Base-by-base conservation (phyloP, 1,284 basidiomycete genomes). In the Rhodofomes roseus region DNA sequence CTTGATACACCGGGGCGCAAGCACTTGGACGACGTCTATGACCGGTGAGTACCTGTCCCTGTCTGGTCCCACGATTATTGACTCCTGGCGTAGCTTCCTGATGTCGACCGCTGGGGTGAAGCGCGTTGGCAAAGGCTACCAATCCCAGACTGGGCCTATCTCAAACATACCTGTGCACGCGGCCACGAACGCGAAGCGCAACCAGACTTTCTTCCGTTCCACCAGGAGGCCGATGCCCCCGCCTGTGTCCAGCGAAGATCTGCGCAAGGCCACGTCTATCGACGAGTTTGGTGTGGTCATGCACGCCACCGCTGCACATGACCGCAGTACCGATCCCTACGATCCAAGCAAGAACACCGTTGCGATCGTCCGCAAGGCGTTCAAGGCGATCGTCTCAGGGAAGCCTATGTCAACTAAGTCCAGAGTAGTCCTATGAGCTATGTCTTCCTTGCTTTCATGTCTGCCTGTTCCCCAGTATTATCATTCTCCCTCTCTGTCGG, bases 41-140 rank as follows among this genome's bases (percentile, higher is more conserved):
- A 92, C 65, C 81, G 86, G 71, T 72, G 31, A 46, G 69, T 56
- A n/a, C n/a, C 50, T 11, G 14, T 8, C 44, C 16, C 25, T 48
- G 14, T 27, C 4, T 4, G 2, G 27, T 14, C 18, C 9, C 16
- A 18, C 2, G 4, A 4, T 14, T 48, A 27, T 23, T 48, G 46
- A 48, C 22, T 25, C 1, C 16, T 4, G 1, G 43, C 9, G 2
- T 27, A 71, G 71, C 41, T 87, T 91, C 76, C 77, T 92, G 31
- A 89, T 90, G 86, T 85, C 87, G 8, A 88, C 87, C 0, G 82
- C 85, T 4, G 86, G 86, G 31, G 87, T 91, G 41, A 90, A 86
- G 68, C 86, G 89, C 20, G 74, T 86, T 11, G 89, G 89, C 2
- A 86, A 83, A 65, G 89, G 89, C 12, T 91, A 91, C 65, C 86